Percentiles rank a stretch among this genome's conserved stretches.
Conservation (phyloP, 805 yeast species). For the Cyberlindnera americana region DNA sequence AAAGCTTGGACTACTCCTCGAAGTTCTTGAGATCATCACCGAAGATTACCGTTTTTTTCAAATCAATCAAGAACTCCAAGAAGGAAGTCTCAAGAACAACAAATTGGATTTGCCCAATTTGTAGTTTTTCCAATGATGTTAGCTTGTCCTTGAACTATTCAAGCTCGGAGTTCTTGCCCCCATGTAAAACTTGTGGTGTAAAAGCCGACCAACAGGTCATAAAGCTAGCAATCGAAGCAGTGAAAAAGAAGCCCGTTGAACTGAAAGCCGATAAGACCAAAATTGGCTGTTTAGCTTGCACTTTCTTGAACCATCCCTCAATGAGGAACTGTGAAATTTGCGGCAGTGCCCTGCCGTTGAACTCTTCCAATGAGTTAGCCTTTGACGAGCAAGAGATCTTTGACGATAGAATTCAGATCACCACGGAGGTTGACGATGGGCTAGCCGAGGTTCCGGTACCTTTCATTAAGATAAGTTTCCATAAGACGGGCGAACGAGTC, state of each 20-base stretch:
- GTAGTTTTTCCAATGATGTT: constrained; percentile 62
- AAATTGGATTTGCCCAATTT: constrained; percentile 85
- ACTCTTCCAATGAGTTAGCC: constrained; percentile 23
- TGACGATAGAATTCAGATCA: constrained; percentile 32
- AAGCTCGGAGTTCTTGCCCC: constrained; percentile 34
- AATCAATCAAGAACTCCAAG: constrained; percentile 10
- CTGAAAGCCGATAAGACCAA: background rate
- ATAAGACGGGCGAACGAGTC: constrained; percentile 59
- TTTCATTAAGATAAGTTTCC: constrained; percentile 68
- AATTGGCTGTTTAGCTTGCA: constrained; percentile 53
- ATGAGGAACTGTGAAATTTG: constrained; percentile 83
- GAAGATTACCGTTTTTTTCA: constrained; percentile 51
- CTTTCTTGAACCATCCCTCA: constrained; percentile 81
- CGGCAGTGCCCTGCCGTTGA: constrained; percentile 50
- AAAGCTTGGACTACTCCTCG: constrained; percentile 36
- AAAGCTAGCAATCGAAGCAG: constrained; percentile 28
- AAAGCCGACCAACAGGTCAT: constrained; percentile 37
- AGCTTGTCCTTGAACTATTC: constrained; percentile 28
- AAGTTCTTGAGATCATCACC: constrained; percentile 78
- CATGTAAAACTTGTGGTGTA: constrained; percentile 64
- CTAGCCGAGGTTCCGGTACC: constrained; percentile 14
- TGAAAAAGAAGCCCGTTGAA: background rate
- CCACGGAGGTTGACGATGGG: constrained; percentile 31
- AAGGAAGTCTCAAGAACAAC: constrained; percentile 10
- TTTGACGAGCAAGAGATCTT: constrained; percentile 25